Evolutionary conservation across 2,329 filamentous ascomycete species (phyloP), one percentile per base, ranked within the genome.

Genomic region (Chaetomium globosum): DNA sequence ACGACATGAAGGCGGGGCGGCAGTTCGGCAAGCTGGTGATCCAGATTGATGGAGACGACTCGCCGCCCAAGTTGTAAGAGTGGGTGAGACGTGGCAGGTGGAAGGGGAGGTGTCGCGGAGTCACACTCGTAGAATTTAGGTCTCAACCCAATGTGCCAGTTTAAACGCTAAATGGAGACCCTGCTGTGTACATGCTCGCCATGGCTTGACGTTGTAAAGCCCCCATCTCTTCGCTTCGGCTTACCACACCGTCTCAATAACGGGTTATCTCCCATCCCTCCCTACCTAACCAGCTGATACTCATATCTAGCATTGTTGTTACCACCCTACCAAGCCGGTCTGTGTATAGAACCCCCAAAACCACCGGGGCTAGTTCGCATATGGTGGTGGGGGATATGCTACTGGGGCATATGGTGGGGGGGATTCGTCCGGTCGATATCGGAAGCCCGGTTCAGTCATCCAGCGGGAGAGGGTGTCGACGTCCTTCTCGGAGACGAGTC

Each of bases 1-100:
- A 91, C 49, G 92, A 97, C 59, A 96, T 98, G 87, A 92, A 91
- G 75, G 85, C 87, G 6, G 92, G 89, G 0, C 87, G 80, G 68
- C 94, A 98, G 77, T 97, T 98, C 80, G 95, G 94, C 12, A 98
- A 98, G 79, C 77, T 98, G 71, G 92, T 97, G 1, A 86, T 97
- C 69, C 86, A 91, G 72, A 84, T 93, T 72, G 82, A 73, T 0
- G 70, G 72, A 13, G 75, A 71, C 13, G 65, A 65, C 21, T 64
- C 65, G 58, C 53, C 67, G 49, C 51, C 71, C 1, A 73, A 72
- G 63, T 19, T 73, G 67, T 73, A 54, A 62, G 39, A n/a, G 10
- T 26, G 9, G 13, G 36, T 8, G 26, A 9, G 31, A 26, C 26
- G 2, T n/a, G n/a, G 53, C 26, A 51, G 31, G 23, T 43, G 2